Percentiles rank a stretch among this genome's conserved stretches.
Conservation (phyloP, 1,284 basidiomycete genomes). For the Xerocomus tenax region DNA sequence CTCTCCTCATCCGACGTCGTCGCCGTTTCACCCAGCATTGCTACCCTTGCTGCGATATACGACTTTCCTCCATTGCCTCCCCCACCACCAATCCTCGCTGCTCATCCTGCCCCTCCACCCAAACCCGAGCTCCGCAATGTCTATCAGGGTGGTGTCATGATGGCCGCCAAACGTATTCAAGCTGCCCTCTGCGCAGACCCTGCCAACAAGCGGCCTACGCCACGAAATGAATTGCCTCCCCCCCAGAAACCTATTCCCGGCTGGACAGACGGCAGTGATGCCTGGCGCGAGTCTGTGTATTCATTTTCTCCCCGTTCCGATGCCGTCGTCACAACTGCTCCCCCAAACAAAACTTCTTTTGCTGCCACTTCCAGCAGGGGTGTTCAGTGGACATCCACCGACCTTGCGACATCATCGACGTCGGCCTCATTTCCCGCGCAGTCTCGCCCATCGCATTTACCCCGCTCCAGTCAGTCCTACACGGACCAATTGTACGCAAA, state of each 20-base stretch:
- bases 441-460: slow-evolving; percentile 13
- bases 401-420: slow-evolving; percentile 25
- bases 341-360: slow-evolving; percentile 34
- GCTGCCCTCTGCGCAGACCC: slow-evolving; percentile 41
- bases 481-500: slow-evolving; percentile 45
- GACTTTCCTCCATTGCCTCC: slow-evolving; percentile 50
- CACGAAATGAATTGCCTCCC: slow-evolving; percentile 24
- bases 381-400: slow-evolving; percentile 42
- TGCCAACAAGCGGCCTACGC: slow-evolving; percentile 24
- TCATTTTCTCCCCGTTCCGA: slow-evolving; percentile 33
- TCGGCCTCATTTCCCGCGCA: slow-evolving; percentile 20
- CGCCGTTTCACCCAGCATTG: slow-evolving; percentile 38
- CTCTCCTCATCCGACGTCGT: slow-evolving; percentile 26
- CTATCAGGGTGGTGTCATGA: slow-evolving; percentile 56
- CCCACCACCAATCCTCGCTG: slow-evolving; percentile 35
- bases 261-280: slow-evolving; percentile 59
- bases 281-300: slow-evolving; percentile 58
- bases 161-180: slow-evolving; percentile 52
- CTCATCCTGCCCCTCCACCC: slow-evolving; percentile 19
- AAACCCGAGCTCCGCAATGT: slow-evolving; percentile 31
- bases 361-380: slow-evolving; percentile 44
- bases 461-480: slow-evolving; percentile 28
- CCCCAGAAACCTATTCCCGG: slow-evolving; percentile 46
- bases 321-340: slow-evolving; percentile 19
- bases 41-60: slow-evolving; percentile 46